Evolutionary conservation across 192 early-diverging fungal species (phyloP), one percentile per base, ranked within the genome.

Genomic region (Backusella parvicylindrica): DNA sequence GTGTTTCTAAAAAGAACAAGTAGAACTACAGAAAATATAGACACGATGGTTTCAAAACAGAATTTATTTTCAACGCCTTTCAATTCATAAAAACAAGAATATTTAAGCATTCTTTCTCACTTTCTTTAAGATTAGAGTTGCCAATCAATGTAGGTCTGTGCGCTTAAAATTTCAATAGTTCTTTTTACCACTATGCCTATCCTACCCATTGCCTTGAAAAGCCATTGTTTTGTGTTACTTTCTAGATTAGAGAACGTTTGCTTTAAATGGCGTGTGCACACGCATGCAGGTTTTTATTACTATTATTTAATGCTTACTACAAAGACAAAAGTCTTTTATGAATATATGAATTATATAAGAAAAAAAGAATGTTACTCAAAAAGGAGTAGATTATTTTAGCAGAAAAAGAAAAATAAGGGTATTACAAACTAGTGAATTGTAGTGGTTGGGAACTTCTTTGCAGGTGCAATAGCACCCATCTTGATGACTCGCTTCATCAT

Each of bases 401-500:
- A 26, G 53, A 26, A 26, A 56, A 56, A 53, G n/a, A 53, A 56
- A 28, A 56, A 12, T 56, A 56, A 56, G 53, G 23, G 53, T 60
- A 60, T 60, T 60, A 60, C 53, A 60, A 60, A 60, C 23, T 60
- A 60, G 26, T 60, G 53, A 56, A 56, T 56, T 2, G 50, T 56
- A 56, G 50, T 56, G 50, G 50, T 56, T 56, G 50, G 50, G 50
- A 56, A 56, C 53, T 28, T 68, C 66, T 68, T 68, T 23, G 33
- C 36, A 21, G 66, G 66, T 37, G 36, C 35, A 21, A 68, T 33
- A 37, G 30, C 16, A 56, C 70, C 70, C 30, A 71, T 71, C 41
- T 71, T 71, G 47, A 71, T 71, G 23, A 71, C 70, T 71, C 70
- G 41, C 31, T 50, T 47, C 70, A 71, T 71, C 70, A 71, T 71